Base-by-base conservation (phyloP, 164 flowering plant genomes). In the Vitis rotundifolia region DNA sequence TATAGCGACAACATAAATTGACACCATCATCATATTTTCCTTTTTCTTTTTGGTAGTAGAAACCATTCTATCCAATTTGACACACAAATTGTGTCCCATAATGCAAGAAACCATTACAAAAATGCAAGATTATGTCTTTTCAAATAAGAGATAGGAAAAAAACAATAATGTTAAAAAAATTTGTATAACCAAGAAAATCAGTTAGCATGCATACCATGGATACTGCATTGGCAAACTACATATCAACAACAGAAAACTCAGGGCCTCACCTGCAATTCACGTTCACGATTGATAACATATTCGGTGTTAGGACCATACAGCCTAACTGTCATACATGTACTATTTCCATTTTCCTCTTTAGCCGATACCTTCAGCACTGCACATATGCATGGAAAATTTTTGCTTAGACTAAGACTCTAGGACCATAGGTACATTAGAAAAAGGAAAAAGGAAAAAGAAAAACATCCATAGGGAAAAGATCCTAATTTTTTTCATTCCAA, bases 221-320 rank as follows among this genome's bases (percentile, higher is more conserved):
- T 37, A 4, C 44, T 2, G 44, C 44, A 37, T 37, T 37, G 13
- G n/a, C 37, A 64, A 13, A 22, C 0, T 6, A 60, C 8, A 60
- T 0, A 22, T 53, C 62, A 37, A 44, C 14, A 16, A 44, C 59
- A 69, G 57, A 49, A 37, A 8, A 14, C 11, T 10, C 3, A 29
- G 52, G 28, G 50, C 69, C 75, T 64, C 52, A 89, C 93, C 98
- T 82, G 85, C 65, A 93, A 67, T 71, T 95, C 99, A 58, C 98
- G 78, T 49, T 86, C 81, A 3, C 99, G 95, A 66, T 96, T 81
- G 66, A 96, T 92, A 73, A 95, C 92, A 79, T 82, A 84, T 31
- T 96, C 98, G 11, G 99, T 93, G 73, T 91, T 91, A 28, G 99
- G 98, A 6, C 99, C 99, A 81, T 85, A 93, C 64, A 96, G 64